A percentile compares a stretch with the other conserved stretches of the same genome.
Evolutionary conservation across 352 stramenopile genomes (phyloP).

Genomic region (Globisporangium mamillatum): DNA sequence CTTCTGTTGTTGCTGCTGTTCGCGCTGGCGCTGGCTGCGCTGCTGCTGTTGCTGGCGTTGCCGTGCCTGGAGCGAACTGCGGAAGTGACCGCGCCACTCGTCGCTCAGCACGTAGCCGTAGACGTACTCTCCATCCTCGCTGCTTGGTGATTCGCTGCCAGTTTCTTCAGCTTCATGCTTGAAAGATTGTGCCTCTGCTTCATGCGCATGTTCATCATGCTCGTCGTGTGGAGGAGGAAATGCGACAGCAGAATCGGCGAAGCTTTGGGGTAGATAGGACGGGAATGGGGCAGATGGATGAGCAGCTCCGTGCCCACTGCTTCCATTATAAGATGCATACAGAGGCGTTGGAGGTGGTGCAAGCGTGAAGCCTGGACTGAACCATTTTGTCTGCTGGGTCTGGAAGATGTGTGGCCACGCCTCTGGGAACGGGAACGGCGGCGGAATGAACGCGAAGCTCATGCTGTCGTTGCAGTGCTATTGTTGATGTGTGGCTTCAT

Average conservation of each 20-base stretch:
- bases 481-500: background rate
- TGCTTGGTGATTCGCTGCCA: slow-evolving; percentile 7
- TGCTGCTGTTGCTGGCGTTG: slow-evolving; percentile 23
- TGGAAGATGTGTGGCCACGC: slow-evolving; percentile 53
- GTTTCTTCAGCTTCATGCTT: background rate
- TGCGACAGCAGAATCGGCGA: background rate
- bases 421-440: slow-evolving; percentile 78
- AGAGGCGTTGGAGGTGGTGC: background rate
- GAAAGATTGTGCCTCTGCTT: background rate
- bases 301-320: background rate
- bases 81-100: slow-evolving; percentile 64
- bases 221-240: background rate
- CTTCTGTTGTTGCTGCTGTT: background rate
- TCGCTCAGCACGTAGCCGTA: slow-evolving; percentile 72
- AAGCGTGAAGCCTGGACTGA: slow-evolving; percentile 31
- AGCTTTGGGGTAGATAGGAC: slow-evolving; percentile 1
- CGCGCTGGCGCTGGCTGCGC: slow-evolving; percentile 1
- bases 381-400: slow-evolving; percentile 40
- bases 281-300: background rate
- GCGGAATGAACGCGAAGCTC: slow-evolving; percentile 47
- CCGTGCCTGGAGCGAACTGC: slow-evolving; percentile 7
- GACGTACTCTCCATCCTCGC: slow-evolving; percentile 51
- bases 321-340: background rate
- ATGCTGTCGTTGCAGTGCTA: slow-evolving; percentile 13
- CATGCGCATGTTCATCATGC: background rate